Conservation (phyloP, 2,329 filamentous ascomycete genomes). For the Akanthomyces muscarius region DNA sequence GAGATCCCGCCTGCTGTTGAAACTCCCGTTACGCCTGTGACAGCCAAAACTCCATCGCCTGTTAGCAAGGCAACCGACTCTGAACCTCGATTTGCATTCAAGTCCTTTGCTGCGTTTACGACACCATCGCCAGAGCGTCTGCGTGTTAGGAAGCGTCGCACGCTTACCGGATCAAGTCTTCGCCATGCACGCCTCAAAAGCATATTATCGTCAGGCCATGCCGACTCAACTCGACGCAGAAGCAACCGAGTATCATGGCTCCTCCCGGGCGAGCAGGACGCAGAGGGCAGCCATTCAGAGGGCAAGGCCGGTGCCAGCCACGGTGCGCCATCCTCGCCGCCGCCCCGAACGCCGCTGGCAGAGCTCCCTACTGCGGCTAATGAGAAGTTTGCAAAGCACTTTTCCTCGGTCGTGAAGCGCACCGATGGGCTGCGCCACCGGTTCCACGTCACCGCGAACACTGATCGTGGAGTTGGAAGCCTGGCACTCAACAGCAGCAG, state of each 20-base stretch:
- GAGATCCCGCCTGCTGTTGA: background rate
- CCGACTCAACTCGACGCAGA: constrained; percentile 26
- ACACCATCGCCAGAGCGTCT: constrained; percentile 44
- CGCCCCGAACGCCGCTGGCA: constrained; percentile 35
- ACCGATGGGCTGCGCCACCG: constrained; percentile 28
- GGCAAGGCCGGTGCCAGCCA: background rate
- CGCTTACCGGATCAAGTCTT: constrained; percentile 23
- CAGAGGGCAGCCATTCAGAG: constrained; percentile 13
- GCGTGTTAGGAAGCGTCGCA: constrained; percentile 19
- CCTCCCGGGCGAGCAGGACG: constrained; percentile 27
- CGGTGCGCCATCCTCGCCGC: constrained; percentile 37
- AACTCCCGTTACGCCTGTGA: background rate
- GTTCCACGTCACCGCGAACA: constrained; percentile 26
- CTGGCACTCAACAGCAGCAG: background rate
- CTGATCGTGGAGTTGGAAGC: constrained; percentile 25
- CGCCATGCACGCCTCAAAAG: constrained; percentile 32
- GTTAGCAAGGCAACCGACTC: constrained; percentile 35
- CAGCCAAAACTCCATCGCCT: background rate
- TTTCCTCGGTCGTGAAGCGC: constrained; percentile 40
- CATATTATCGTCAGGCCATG: constrained; percentile 34
- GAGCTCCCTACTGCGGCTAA: constrained; percentile 33
- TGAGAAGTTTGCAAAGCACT: constrained; percentile 45
- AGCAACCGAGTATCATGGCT: constrained; percentile 36
- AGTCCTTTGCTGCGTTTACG: constrained; percentile 50
- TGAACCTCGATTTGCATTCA: constrained; percentile 46